A percentile compares a stretch with the other conserved stretches of the same genome.
These are phyloP conservation scores for Yamadazyma spencermartinsiae DNA, from an alignment of 1,139 yeast genomes.

Conservation along the genomic window DNA sequence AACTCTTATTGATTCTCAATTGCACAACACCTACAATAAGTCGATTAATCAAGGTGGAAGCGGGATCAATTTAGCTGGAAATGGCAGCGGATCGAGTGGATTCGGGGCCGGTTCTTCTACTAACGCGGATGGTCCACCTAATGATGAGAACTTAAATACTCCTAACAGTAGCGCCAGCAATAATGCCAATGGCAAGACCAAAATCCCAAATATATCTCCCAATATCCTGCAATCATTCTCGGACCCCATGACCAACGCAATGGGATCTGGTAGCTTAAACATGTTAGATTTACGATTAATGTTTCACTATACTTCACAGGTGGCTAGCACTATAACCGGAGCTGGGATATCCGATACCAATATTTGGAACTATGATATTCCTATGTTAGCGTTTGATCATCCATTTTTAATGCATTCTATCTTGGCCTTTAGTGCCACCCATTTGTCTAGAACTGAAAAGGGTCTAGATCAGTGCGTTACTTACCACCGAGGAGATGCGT, in stretches of 20 bases:
- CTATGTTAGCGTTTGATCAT: slow-evolving; percentile 81
- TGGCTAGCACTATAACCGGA: slow-evolving; percentile 82
- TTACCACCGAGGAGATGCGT: slow-evolving; percentile 83
- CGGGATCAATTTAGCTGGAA: slow-evolving; percentile 3
- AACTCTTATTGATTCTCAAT: slow-evolving; percentile 26
- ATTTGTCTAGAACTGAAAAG: slow-evolving; percentile 71
- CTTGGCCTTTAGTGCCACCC: slow-evolving; percentile 89
- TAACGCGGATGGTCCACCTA: background rate
- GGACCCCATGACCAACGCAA: slow-evolving; percentile 17
- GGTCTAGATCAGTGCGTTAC: slow-evolving; percentile 85
- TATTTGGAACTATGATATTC: slow-evolving; percentile 87
- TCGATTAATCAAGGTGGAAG: background rate
- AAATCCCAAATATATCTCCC: slow-evolving; percentile 30
- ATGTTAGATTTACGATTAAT: slow-evolving; percentile 77
- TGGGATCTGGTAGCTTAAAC: slow-evolving; percentile 44
- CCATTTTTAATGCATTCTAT: slow-evolving; percentile 92
- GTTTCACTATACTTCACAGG: slow-evolving; percentile 84
- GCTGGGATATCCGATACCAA: slow-evolving; percentile 88
- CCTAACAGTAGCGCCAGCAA: slow-evolving; percentile 7
- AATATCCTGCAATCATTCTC: slow-evolving; percentile 22
- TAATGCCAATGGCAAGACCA: background rate
- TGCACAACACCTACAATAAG: slow-evolving; percentile 9
- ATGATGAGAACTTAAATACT: background rate
- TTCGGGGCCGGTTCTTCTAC: background rate
- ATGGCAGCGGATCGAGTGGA: background rate